Base-by-base conservation (phyloP, 2,329 filamentous ascomycete genomes). In the Pseudogymnoascus sp. region DNA sequence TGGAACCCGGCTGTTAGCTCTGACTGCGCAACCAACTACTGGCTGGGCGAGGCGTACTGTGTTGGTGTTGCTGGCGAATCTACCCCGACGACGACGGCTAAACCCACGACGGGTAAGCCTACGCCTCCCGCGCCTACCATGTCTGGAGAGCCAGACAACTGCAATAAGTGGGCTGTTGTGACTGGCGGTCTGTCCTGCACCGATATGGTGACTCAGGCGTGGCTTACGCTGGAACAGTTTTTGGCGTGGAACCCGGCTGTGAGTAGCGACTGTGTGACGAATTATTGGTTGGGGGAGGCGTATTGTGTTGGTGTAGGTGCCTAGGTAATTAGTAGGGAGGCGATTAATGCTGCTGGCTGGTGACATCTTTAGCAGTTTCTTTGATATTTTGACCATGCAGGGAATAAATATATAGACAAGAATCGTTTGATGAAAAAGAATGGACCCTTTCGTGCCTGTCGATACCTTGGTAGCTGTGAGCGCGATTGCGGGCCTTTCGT, bases 1-100 rank as follows among this genome's bases (percentile, higher is more conserved):
- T 71, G 71, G 71, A 71, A 74, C 64, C 70, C 71, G 9, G 64
- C 65, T 15, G 64, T 70, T n/a, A 63, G 66, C 3, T 50, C 47
- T 11, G 62, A 64, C 31, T 73, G 47, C 15, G 8, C 54, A 2
- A 58, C 29, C n/a, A 41, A 41, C 15, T 44, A 33, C 13, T 60
- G 58, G 58, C 11, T 41, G 15, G 58, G 35, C 8, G 54, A 58
- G 54, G 54, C 54, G 26, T 58, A 58, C 17, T 58, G 58, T 44
- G 58, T 60, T 26, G 58, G 58, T 24, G 37, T 60, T n/a, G 54
- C 54, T 58, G 54, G 63, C n/a, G 17, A n/a, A 21, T 54, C 54
- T 13, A 60, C 61, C 24, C 33, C 62, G 24, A 11, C 57, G n/a
- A 39, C 36, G 36, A 39, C 36, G 36, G 10, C 15, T 39, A 39